Base-by-base conservation (phyloP, 805 yeast genomes). In the Metschnikowia proteae region DNA sequence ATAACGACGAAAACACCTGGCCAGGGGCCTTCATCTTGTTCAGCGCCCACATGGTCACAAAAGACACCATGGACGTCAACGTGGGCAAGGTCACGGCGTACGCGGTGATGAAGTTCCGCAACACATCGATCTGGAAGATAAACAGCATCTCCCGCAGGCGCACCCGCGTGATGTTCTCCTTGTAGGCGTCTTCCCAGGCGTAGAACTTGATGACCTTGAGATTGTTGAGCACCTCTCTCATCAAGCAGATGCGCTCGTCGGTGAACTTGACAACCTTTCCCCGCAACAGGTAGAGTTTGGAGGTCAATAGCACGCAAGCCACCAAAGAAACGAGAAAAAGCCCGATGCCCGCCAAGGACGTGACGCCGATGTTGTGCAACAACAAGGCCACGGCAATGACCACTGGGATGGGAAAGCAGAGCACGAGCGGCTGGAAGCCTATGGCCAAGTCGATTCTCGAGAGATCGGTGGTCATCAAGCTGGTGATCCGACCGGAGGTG, bases 151-250 rank as follows among this genome's bases (percentile, higher is more conserved):
- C 79, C 22, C 59, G 52, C 29, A 58, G 62, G 51, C 79, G 61
- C n/a, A 65, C 64, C n/a, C 61, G 54, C 29, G 69, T 60, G 43
- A 74, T 65, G 49, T 57, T 63, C 36, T 59, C 47, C 53, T 66
- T 65, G 59, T 74, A 74, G 17, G 79, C 74, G 46, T 62, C 30
- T 58, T 74, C 79, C 79, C 79, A 74, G 10, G 77, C 73, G 53
- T 73, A 74, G 46, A 66, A 74, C 58, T 74, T 74, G 57, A 74
- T 72, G 29, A 73, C 60, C 54, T 74, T 74, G 52, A 74, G 59
- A 56, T 72, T 68, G 43, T 60, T 59, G 49, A 74, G 63, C 32
- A 70, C 64, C 56, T 74, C 77, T 50, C 76, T 66, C 71, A 74
- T 72, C 45, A 68, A 60, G 25, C 72, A 60, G 43, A 74, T 67